Evolutionary conservation across 1,284 basidiomycete species (phyloP).

Genomic region (Pseudozyma tsukubaensis): DNA sequence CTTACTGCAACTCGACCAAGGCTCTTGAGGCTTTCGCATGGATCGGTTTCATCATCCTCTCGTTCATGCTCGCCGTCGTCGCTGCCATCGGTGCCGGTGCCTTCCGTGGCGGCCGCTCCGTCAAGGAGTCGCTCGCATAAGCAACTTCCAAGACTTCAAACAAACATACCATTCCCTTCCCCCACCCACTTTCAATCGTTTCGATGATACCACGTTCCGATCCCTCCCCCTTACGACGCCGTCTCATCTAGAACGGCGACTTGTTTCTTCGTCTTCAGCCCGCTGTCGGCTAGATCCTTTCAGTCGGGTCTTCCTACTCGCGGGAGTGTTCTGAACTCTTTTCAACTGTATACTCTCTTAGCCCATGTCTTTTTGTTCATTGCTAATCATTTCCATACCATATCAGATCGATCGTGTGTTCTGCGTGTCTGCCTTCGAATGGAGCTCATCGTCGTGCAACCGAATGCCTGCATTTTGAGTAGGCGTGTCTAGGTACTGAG

Average conservation of each 20-base stretch:
- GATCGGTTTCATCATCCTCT: constrained; percentile 64
- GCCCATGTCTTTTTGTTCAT: constrained; percentile 19
- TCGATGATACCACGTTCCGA: constrained; percentile 35
- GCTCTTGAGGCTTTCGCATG: constrained; percentile 66
- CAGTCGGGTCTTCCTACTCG: too few species aligned
- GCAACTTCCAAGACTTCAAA: not conserved
- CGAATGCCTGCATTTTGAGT: too few species aligned
- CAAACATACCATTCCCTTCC: not conserved
- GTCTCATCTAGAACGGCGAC: not conserved
- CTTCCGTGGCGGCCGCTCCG: constrained; percentile 65
- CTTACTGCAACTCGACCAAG: constrained; percentile 63
- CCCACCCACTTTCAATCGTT: not conserved
- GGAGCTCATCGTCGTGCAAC: too few species aligned
- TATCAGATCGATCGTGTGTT: not conserved
- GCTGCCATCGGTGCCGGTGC: constrained; percentile 59
- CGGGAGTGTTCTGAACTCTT: too few species aligned
- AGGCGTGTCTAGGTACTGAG: too few species aligned
- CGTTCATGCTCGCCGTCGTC: constrained; percentile 61
- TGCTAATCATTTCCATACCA: constrained; percentile 17
- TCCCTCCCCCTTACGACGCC: not conserved
- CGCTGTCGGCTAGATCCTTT: too few species aligned
- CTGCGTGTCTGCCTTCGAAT: not conserved
- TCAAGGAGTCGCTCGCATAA: constrained; percentile 64
- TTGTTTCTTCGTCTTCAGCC: too few species aligned
- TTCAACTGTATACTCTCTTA: constrained; percentile 10